A percentile compares a stretch with the other conserved stretches of the same genome.
Conservation (phyloP, 1,284 basidiomycete genomes). For the Athelia sp. region DNA sequence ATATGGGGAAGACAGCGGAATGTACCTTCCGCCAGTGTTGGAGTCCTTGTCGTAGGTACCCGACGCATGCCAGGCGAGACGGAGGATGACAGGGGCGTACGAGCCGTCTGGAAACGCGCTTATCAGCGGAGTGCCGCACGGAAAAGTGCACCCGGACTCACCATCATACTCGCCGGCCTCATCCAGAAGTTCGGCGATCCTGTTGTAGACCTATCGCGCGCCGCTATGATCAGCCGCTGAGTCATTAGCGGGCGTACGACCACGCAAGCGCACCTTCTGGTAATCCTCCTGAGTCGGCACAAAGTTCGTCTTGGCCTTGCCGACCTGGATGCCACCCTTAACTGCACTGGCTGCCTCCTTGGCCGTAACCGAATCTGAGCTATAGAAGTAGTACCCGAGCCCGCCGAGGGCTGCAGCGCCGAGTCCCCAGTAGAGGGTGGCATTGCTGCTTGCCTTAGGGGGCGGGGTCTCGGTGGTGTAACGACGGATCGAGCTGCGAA, state of each 20-base stretch:
- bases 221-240: not conserved
- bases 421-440: conserved; percentile 49
- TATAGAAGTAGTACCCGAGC: conserved; percentile 52
- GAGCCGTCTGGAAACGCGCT: conserved; percentile 66
- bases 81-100: conserved; percentile 86
- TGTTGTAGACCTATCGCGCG: conserved; percentile 73
- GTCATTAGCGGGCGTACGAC: not conserved
- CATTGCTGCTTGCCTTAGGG: conserved; percentile 42
- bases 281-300: conserved; percentile 76
- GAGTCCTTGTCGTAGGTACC: conserved; percentile 90
- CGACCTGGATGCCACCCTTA: conserved; percentile 55
- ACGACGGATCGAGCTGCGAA: conserved; percentile 40
- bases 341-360: conserved; percentile 46
- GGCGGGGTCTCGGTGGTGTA: conserved; percentile 53
- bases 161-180: conserved; percentile 78
- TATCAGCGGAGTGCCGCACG: conserved; percentile 5
- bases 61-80: conserved; percentile 91
- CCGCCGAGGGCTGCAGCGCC: conserved; percentile 46
- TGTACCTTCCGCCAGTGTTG: conserved; percentile 81
- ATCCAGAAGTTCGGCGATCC: conserved; percentile 73
- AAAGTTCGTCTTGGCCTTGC: conserved; percentile 61
- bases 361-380: conserved; percentile 42
- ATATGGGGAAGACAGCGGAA: conserved; percentile 4
- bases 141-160: conserved; percentile 27
- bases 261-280: conserved; percentile 71